These are phyloP conservation scores for Bipolaris oryzae DNA, from an alignment of 2,329 filamentous ascomycete genomes.

Conservation along the genomic window DNA sequence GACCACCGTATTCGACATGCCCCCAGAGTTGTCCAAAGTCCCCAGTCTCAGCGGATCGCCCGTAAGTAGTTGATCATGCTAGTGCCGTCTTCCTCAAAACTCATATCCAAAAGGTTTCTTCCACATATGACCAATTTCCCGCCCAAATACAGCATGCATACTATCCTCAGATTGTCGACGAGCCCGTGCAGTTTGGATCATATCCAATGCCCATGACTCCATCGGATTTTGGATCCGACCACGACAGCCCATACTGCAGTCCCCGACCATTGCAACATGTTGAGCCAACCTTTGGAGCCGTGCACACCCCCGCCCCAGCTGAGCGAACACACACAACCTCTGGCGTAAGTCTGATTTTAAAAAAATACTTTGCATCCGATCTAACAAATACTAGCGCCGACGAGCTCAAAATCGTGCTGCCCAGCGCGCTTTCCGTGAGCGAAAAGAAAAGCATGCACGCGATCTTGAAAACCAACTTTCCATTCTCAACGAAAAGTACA, in stretches of 20 bases:
- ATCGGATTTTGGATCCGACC: conserved; percentile 49
- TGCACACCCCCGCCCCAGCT: conserved; percentile 24
- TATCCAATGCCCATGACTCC: conserved; percentile 49
- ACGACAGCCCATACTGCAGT: conserved; percentile 49
- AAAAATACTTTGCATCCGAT: background rate
- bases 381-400: conserved; percentile 54
- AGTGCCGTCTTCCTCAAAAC: background rate
- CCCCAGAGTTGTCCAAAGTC: conserved; percentile 45
- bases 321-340: conserved; percentile 49
- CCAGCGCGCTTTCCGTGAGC: conserved; percentile 65
- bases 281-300: conserved; percentile 31
- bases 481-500: conserved; percentile 62
- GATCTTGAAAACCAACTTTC: conserved; percentile 65
- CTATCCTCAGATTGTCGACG: conserved; percentile 43
- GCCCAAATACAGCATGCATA: conserved; percentile 39
- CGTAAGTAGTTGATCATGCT: conserved; percentile 28
- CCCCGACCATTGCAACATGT: conserved; percentile 37
- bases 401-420: conserved; percentile 67
- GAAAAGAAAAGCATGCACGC: conserved; percentile 69
- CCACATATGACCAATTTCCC: conserved; percentile 47
- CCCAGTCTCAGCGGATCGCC: conserved; percentile 49
- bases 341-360: conserved; percentile 37
- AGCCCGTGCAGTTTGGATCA: conserved; percentile 39
- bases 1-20: conserved; percentile 41
- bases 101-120: conserved; percentile 38